phyloP scores from a whole-genome alignment of 192 early-diverging fungal species.

The Coemansia sp. region DNA sequence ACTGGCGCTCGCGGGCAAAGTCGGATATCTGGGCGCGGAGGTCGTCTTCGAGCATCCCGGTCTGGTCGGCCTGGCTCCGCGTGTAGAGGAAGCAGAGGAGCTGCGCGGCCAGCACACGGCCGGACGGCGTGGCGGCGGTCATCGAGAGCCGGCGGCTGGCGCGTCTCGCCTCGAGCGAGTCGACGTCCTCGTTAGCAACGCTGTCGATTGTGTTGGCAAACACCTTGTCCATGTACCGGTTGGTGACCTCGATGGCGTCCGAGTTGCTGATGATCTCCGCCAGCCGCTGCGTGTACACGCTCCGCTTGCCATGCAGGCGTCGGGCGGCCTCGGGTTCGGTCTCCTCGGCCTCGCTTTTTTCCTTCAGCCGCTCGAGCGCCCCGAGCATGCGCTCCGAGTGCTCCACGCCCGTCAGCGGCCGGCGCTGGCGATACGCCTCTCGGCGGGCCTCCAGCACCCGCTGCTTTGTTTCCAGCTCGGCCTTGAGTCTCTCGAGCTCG shows the following conservation, averaged over 20 bases:
- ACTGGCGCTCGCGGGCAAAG: constrained; percentile 49
- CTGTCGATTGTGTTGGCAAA: constrained; percentile 50
- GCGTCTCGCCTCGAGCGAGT: constrained; percentile 39
- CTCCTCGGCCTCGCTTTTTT: neutral
- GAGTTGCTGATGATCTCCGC: constrained; percentile 43
- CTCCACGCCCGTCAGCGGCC: constrained; percentile 46
- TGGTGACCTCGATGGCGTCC: constrained; percentile 39
- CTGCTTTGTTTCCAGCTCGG: constrained; percentile 42
- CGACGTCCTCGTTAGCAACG: constrained; percentile 52
- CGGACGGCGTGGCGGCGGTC: constrained; percentile 32
- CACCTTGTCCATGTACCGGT: constrained; percentile 45
- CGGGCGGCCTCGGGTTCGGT: neutral
- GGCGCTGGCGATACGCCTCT: constrained; percentile 31
- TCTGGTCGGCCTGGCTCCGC: constrained; percentile 18
- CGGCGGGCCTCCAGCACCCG: constrained; percentile 35
- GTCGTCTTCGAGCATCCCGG: constrained; percentile 44
- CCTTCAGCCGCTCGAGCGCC: constrained; percentile 15
- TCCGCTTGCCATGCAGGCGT: constrained; percentile 14
- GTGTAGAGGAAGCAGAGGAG: constrained; percentile 51
- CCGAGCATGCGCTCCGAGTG: constrained; percentile 41
- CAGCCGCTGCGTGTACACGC: constrained; percentile 21
- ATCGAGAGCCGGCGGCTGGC: constrained; percentile 48
- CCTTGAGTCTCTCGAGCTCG: constrained; percentile 25
- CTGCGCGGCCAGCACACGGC: constrained; percentile 48
- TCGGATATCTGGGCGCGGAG: constrained; percentile 40